Base-by-base conservation (phyloP, 331 rosid species). In the Acacia concinna region DNA sequence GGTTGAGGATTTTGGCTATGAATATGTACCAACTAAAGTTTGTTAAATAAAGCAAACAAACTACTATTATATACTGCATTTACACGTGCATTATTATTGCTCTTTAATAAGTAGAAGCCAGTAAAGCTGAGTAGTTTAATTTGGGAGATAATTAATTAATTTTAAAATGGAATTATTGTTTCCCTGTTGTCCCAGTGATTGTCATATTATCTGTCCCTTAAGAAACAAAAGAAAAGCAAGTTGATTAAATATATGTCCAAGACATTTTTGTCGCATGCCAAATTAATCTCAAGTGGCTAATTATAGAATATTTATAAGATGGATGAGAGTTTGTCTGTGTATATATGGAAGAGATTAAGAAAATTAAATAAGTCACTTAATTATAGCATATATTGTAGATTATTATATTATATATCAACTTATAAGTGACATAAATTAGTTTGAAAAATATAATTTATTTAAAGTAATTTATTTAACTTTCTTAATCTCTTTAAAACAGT, bases 141-240 rank as follows among this genome's bases (percentile, higher is more conserved):
- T 74, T n/a, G 21, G 32, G 41, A 67, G 43, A 68, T 68, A 56
- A 10, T 8, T 21, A 68, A 80, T 74, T 32, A 41, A 81, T 52
- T 30, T 65, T 79, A 12, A 63, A 71, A 51, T 75, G 82, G 49
- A 73, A 59, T 23, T 51, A 73, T 43, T 81, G 79, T 79, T 56
- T 77, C 75, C 77, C 78, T 64, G 23, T 20, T 25, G 65, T 76
- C 59, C 84, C 81, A 15, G 21, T 71, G 81, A 47, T 84, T 83
- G 85, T 86, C 88, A 75, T 79, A 75, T 84, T 79, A 68, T 68
- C 38, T 79, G 83, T 84, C 87, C 77, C 79, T 56, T 69, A 79
- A 78, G 59, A 77, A 74, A 79, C 54, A 67, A 52, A 38, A 57
- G 66, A n/a, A 8, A 38, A 10, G 25, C 35, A 20, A 34, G n/a